These are phyloP conservation scores for Galeopsis tetrahit DNA, from an alignment of 257 asterid genomes.

Conservation along the genomic window DNA sequence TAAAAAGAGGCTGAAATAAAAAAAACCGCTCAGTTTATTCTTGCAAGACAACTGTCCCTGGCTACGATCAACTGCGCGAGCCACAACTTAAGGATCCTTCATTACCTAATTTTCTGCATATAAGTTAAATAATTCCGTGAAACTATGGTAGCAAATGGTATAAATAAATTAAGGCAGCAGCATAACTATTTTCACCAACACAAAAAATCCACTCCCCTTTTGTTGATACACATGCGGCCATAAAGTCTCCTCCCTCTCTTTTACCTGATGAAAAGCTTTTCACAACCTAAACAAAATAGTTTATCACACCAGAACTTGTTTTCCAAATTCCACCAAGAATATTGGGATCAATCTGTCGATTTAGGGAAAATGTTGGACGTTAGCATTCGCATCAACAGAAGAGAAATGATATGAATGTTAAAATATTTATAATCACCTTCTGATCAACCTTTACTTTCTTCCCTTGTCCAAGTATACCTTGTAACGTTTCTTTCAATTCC, in stretches of 20 bases:
- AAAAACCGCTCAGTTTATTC: too few relatives aligned
- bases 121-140: too few relatives aligned
- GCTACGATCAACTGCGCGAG: too few relatives aligned
- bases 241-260: constrained; percentile 98
- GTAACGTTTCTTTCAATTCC: constrained; percentile 72
- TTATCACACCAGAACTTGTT: constrained; percentile 59
- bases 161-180: too few relatives aligned
- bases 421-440: constrained; percentile 51
- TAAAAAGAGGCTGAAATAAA: too few relatives aligned
- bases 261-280: constrained; percentile 98
- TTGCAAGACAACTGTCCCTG: too few relatives aligned
- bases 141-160: too few relatives aligned
- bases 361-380: constrained; percentile 17
- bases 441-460: constrained; percentile 67
- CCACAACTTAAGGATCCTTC: too few relatives aligned
- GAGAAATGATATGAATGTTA: neutral
- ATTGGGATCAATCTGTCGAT: constrained; percentile 69
- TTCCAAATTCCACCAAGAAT: constrained; percentile 83
- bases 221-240: constrained; percentile 95
- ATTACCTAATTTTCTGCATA: too few relatives aligned
- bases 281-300: constrained; percentile 68
- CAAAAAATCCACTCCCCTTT: constrained; percentile 99
- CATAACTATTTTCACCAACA: constrained; percentile 94
- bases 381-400: neutral
- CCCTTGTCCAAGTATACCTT: constrained; percentile 71